Evolutionary conservation across 176 grass and related monocot species (phyloP), one percentile per base, ranked within the genome.

Genomic region (Rhynchospora pubera): DNA sequence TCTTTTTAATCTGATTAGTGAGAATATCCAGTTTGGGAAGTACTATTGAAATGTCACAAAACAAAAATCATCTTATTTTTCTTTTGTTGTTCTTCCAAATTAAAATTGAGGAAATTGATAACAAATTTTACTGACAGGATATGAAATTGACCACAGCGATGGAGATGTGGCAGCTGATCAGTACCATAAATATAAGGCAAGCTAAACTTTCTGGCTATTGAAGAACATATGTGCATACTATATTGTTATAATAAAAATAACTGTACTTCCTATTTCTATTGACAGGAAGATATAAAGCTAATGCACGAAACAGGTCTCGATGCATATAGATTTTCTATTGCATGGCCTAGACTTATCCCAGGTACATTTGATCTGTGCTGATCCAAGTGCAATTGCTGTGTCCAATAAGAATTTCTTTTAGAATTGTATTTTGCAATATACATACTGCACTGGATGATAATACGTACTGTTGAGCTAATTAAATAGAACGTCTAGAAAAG

Each of bases 291-390:
- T 79, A 91, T 97, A 65, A 91, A 90, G 69, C 85, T 97, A 21
- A 97, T 97, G 91, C 58, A 90, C 71, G 82, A 91, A n/a, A 92
- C 93, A 57, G 83, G 89, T 11, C 78, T 97, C 58, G 94, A 93
- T 59, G 91, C 91, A 0, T 97, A 97, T 65, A 89, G 91, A 84
- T 93, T 97, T 87, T 97, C 91, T 32, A 91, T 97, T 28, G 83
- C 87, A 18, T 93, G 94, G 91, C 76, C 89, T 6, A 76, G 89
- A 62, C 82, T 93, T 52, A 89, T 97, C 72, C 94, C 89, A 16
- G 86, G 91, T 97, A 84, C n/a, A 52, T 59, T 7, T 16, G 30
- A 42, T 28, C 16, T 11, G n/a, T 7, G 39, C 15, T 48, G 30
- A 28, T 77, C 53, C 48, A 12, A 51, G 18, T 21, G 8, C 7